These are phyloP conservation scores for Leishmania amazonensis DNA, from an alignment of 208 protist genomes.

Conservation along the genomic window DNA sequence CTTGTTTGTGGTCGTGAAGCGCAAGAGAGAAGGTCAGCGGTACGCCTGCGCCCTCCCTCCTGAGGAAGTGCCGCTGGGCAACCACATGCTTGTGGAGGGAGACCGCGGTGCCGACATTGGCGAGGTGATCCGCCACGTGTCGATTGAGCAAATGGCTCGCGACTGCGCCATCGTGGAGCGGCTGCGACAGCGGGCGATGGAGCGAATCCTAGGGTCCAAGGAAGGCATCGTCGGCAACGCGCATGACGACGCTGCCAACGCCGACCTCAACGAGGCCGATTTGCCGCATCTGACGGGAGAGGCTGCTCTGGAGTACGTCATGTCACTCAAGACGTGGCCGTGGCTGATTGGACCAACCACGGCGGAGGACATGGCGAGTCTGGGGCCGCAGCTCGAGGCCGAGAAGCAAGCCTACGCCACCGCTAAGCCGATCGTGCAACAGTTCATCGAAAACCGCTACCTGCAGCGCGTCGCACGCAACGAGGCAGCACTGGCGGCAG, in stretches of 20 bases:
- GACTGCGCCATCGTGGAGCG: slow-evolving; percentile 39
- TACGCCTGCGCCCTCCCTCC: slow-evolving; percentile 38
- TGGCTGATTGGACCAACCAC: slow-evolving; percentile 43
- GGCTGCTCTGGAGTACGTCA: slow-evolving; percentile 24
- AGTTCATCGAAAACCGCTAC: slow-evolving; percentile 42
- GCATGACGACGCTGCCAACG: slow-evolving; percentile 1
- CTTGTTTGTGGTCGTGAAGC: slow-evolving; percentile 61
- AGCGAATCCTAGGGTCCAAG: slow-evolving; percentile 19
- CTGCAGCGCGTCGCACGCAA: slow-evolving; percentile 31
- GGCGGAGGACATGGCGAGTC: slow-evolving; percentile 25
- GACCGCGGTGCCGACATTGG: slow-evolving; percentile 71
- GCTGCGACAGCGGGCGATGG: slow-evolving; percentile 25
- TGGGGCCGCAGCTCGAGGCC: slow-evolving; percentile 25
- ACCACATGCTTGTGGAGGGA: slow-evolving; percentile 59
- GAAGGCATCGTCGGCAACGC: neutral
- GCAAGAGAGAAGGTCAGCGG: slow-evolving; percentile 55
- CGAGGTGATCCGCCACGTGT: slow-evolving; percentile 42
- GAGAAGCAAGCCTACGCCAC: slow-evolving; percentile 34
- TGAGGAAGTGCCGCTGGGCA: slow-evolving; percentile 35
- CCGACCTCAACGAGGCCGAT: slow-evolving; percentile 1
- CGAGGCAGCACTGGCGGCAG: slow-evolving; percentile 11
- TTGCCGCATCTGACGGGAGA: slow-evolving; percentile 23
- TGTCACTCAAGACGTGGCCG: slow-evolving; percentile 41
- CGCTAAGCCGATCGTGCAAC: slow-evolving; percentile 39
- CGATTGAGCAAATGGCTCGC: slow-evolving; percentile 39